phyloP scores from a whole-genome alignment of 345 rosid genomes.

The Mercurialis annua region DNA sequence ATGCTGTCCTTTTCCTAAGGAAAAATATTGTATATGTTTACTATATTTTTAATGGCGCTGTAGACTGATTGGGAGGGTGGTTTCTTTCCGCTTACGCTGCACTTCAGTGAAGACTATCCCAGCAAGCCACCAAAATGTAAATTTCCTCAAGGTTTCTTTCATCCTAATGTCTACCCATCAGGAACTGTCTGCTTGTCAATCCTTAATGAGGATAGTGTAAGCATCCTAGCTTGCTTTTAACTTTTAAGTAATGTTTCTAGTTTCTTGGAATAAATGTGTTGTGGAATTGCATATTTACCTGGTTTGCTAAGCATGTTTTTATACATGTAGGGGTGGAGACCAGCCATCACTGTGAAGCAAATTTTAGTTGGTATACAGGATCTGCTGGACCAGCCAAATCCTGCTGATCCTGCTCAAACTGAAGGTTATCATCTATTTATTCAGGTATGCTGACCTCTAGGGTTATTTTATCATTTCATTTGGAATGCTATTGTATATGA shows the following conservation, averaged over 20 bases:
- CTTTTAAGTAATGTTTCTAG: not conserved
- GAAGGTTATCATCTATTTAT: conserved; percentile 35
- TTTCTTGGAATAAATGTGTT: not conserved
- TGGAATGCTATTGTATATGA: not conserved
- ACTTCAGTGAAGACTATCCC: conserved; percentile 33
- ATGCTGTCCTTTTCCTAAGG: too few species aligned
- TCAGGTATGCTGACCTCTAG: conserved; percentile 18
- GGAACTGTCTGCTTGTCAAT: conserved; percentile 34
- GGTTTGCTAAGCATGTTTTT: not conserved
- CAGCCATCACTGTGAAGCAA: conserved; percentile 33
- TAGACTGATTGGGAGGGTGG: conserved; percentile 38
- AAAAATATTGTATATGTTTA: not conserved
- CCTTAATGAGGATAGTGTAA: conserved; percentile 32
- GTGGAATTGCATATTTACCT: not conserved
- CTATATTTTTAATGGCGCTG: not conserved
- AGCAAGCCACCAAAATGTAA: conserved; percentile 33
- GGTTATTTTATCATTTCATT: not conserved
- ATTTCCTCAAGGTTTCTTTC: conserved; percentile 34
- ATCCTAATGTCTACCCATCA: conserved; percentile 32
- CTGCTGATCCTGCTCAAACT: conserved; percentile 34
- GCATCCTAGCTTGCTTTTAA: not conserved
- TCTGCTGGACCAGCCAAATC: conserved; percentile 30
- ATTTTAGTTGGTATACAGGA: conserved; percentile 34
- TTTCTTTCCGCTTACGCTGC: conserved; percentile 27
- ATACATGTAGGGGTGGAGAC: conserved; percentile 30